A percentile compares a stretch with the other conserved stretches of the same genome.
These are phyloP conservation scores for Saccharomyces paradoxus DNA, from an alignment of 805 yeast genomes.

Conservation along the genomic window DNA sequence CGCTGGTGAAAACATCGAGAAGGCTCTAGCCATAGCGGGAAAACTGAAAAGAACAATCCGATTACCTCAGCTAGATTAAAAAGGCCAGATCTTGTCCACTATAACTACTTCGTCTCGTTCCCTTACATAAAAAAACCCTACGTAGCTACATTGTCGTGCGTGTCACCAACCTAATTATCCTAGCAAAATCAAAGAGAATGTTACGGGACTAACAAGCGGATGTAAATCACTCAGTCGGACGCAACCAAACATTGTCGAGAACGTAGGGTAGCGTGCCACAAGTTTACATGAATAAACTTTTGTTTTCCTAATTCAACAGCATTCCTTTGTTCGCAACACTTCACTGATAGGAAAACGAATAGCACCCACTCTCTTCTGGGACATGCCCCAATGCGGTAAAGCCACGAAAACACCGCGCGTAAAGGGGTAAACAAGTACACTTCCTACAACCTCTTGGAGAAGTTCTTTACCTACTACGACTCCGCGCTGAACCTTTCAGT, in stretches of 20 bases:
- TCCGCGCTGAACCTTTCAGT: neutral
- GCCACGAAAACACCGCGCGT: neutral
- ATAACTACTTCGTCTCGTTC: neutral
- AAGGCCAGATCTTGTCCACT: neutral
- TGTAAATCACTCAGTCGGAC: neutral
- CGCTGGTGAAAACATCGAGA: slow-evolving; percentile 10
- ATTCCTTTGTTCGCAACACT: neutral
- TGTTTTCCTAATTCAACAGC: neutral
- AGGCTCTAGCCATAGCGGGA: slow-evolving; percentile 14
- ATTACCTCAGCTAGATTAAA: neutral
- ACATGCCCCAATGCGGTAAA: neutral
- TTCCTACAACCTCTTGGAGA: neutral
- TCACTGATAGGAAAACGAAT: neutral
- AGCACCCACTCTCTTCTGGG: neutral
- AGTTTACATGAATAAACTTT: neutral
- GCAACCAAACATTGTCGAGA: neutral
- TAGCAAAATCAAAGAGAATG: neutral
- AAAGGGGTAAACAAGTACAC: neutral
- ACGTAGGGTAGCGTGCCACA: neutral
- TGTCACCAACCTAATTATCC: neutral
- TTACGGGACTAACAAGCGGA: neutral
- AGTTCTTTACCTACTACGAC: neutral
- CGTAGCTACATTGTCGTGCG: neutral
- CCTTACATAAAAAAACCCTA: neutral
- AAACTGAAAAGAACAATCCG: slow-evolving; percentile 1